Conservation (phyloP, 2,329 filamentous ascomycete genomes). For the Talaromyces sp. region DNA sequence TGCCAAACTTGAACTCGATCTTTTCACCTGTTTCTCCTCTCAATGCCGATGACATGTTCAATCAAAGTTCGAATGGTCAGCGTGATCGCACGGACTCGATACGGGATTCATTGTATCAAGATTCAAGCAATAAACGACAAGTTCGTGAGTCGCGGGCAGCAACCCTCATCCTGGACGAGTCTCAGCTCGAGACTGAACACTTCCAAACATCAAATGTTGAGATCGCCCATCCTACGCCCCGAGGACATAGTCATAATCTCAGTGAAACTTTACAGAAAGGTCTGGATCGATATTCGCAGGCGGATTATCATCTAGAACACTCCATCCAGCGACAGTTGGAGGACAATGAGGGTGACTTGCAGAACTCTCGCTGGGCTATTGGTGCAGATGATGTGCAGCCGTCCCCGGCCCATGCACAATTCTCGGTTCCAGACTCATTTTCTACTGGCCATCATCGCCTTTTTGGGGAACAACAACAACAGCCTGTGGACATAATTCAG, state of each 20-base stretch:
- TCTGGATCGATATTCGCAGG: slow-evolving; percentile 64
- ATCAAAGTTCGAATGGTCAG: slow-evolving; percentile 29
- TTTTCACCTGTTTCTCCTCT: slow-evolving; percentile 66
- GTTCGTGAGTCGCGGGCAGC: slow-evolving; percentile 32
- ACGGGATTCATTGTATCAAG: slow-evolving; percentile 30
- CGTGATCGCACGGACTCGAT: slow-evolving; percentile 28
- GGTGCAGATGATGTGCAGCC: slow-evolving; percentile 32
- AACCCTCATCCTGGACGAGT: slow-evolving; percentile 28
- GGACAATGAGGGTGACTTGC: slow-evolving; percentile 54
- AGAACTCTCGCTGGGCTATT: slow-evolving; percentile 40
- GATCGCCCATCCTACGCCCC: slow-evolving; percentile 61
- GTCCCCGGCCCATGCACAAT: slow-evolving; percentile 22
- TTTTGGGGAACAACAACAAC: slow-evolving; percentile 33
- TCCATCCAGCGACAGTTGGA: slow-evolving; percentile 76
- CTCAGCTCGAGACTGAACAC: slow-evolving; percentile 35
- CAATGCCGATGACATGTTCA: slow-evolving; percentile 51
- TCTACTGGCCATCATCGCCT: slow-evolving; percentile 36
- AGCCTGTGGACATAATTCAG: slow-evolving; percentile 36
- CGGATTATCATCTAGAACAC: slow-evolving; percentile 80
- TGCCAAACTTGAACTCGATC: slow-evolving; percentile 47
- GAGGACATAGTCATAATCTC: slow-evolving; percentile 67
- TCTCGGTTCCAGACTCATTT: slow-evolving; percentile 22
- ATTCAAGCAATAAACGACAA: slow-evolving; percentile 29
- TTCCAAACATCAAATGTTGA: slow-evolving; percentile 47
- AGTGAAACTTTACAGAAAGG: slow-evolving; percentile 78